Percentiles rank a stretch among this genome's conserved stretches.
These are phyloP conservation scores for Malus domestica DNA, from an alignment of 306 rosid species.

Conservation along the genomic window ASM211411v1 NC_041792.1:32293407-32293906, in stretches of 20 bases:
- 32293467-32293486: slow-evolving; percentile 10
- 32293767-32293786: slow-evolving; percentile 13
- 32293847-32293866: background rate
- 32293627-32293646: slow-evolving; percentile 92
- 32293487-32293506: background rate
- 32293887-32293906: background rate
- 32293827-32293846: background rate
- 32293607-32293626: slow-evolving; percentile 93
- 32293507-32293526: background rate
- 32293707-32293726: slow-evolving; percentile 97
- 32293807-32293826: background rate
- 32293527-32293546: background rate
- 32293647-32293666: slow-evolving; percentile 99
- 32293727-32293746: slow-evolving; percentile 78
- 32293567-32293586: slow-evolving; percentile 88
- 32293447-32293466: slow-evolving; percentile 21
- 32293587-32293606: slow-evolving; percentile 65
- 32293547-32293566: slow-evolving; percentile 66
- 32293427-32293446: slow-evolving; percentile 74
- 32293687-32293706: slow-evolving; percentile 99
- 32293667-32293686: slow-evolving; percentile 99
- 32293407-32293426: slow-evolving; percentile 97
- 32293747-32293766: slow-evolving; percentile 45
- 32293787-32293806: slow-evolving; percentile 1
- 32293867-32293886: background rate